phyloP scores from a whole-genome alignment of 495 filamentous ascomycete genomes.

The Terfezia boudieri region DNA sequence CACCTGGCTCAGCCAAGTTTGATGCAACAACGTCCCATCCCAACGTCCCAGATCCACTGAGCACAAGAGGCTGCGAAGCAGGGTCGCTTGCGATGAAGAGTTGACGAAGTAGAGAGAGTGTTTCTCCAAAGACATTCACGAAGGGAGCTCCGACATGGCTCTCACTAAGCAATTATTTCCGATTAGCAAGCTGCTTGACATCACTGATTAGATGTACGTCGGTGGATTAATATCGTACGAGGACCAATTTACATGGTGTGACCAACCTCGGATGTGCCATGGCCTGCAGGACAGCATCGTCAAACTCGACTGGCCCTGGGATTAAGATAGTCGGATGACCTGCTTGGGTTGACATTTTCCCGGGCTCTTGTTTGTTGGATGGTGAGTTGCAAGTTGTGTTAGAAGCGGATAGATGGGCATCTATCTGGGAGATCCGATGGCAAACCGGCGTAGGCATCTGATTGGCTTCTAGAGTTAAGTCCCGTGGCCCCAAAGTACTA shows the following conservation, averaged over 20 bases:
- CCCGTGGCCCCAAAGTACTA: too few species aligned
- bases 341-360: not conserved
- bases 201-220: not conserved
- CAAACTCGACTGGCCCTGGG: conserved; percentile 93
- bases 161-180: conserved; percentile 37
- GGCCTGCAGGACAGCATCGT: conserved; percentile 83
- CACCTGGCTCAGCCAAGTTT: conserved; percentile 68
- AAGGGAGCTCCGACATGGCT: conserved; percentile 76
- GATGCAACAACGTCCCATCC: conserved; percentile 91
- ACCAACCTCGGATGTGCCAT: conserved; percentile 86
- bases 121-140: conserved; percentile 76
- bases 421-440: not conserved
- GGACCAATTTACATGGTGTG: not conserved
- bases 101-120: conserved; percentile 65
- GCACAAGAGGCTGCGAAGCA: conserved; percentile 68
- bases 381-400: not conserved
- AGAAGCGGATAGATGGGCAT: not conserved
- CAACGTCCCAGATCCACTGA: conserved; percentile 83
- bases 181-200: not conserved
- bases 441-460: not conserved
- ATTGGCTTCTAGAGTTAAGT: too few species aligned
- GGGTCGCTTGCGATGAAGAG: conserved; percentile 75
- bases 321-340: conserved; percentile 41
- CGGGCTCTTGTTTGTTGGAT: not conserved
- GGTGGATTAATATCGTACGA: not conserved